Evolutionary conservation across 352 stramenopile genomes (phyloP), one percentile per base, ranked within the genome.

Genomic region (Globisporangium cederbergense): DNA sequence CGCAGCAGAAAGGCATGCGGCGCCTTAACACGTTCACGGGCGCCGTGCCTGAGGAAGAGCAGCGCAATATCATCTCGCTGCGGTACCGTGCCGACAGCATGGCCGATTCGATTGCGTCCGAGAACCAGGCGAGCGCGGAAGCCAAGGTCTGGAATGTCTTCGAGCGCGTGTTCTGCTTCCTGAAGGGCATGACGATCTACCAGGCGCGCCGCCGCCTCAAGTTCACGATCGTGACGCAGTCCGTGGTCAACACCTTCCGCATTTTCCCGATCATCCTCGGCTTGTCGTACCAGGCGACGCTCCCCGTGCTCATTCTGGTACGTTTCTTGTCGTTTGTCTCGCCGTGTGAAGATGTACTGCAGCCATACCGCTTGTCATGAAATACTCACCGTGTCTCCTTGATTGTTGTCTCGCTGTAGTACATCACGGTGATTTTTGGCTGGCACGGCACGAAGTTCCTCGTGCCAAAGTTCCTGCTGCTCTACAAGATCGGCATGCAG

Each of bases 401-500:
- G 25, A 28, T 28, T 28, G 25, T 28, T 68, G 16, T 40, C 36
- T 14, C 28, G 14, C 11, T 64, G 28, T 56, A 88, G 79, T 95
- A 94, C 63, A 67, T 95, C 32, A 96, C 88, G 42, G 66, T 96
- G 22, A 86, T 96, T 65, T 76, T 96, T 62, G 88, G 88, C 8
- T 96, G 88, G 88, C 88, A 96, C 67, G 88, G 88, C 58, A 89
- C 80, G n/a, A 95, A 93, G 58, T 94, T 94, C 72, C 74, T 96
- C 22, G 81, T 89, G 30, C 82, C 84, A 43, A 89, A 90, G 62
- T 96, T 93, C 64, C 65, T 96, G 60, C 76, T 96, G 28, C 82
- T 90, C 58, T 96, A 95, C 79, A 96, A 96, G 68, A 89, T 96
- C 46, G 88, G 88, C 53, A 96, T 96, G 88, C 88, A 96, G 61